These are phyloP conservation scores for Pythium apleroticum DNA, from an alignment of 352 stramenopile genomes.

Conservation along the genomic window DNA sequence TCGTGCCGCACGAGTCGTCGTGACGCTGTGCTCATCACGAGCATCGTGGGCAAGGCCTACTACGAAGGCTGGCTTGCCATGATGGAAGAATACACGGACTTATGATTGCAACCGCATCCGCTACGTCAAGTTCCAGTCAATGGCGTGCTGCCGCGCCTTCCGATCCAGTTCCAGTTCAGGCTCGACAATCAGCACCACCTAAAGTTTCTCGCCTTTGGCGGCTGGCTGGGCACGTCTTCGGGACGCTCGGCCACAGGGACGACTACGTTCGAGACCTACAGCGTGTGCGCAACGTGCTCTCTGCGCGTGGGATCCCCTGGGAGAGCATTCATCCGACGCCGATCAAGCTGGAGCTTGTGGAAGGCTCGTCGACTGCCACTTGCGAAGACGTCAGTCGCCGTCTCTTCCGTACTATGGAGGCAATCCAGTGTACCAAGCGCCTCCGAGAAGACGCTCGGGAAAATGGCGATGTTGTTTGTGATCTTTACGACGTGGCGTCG, in stretches of 20 bases:
- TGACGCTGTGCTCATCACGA: conserved; percentile 9
- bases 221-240: background rate
- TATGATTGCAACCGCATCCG: background rate
- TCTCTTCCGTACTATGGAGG: background rate
- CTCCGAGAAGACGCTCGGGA: background rate
- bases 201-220: background rate
- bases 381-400: background rate
- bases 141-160: background rate
- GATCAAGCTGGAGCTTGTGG: background rate
- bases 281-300: background rate
- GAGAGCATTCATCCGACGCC: background rate
- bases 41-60: conserved; percentile 5
- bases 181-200: background rate
- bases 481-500: background rate
- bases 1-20: too few relatives aligned
- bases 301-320: background rate
- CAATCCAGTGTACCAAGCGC: background rate
- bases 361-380: background rate
- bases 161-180: background rate
- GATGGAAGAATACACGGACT: background rate
- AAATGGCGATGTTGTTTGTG: too few relatives aligned
- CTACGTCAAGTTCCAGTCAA: background rate
- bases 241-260: background rate
- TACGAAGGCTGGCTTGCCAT: conserved; percentile 6
- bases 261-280: background rate